A percentile compares a stretch with the other conserved stretches of the same genome.
phyloP scores from a whole-genome alignment of 2,329 filamentous ascomycete species.

The Beauveria caledonica region DNA sequence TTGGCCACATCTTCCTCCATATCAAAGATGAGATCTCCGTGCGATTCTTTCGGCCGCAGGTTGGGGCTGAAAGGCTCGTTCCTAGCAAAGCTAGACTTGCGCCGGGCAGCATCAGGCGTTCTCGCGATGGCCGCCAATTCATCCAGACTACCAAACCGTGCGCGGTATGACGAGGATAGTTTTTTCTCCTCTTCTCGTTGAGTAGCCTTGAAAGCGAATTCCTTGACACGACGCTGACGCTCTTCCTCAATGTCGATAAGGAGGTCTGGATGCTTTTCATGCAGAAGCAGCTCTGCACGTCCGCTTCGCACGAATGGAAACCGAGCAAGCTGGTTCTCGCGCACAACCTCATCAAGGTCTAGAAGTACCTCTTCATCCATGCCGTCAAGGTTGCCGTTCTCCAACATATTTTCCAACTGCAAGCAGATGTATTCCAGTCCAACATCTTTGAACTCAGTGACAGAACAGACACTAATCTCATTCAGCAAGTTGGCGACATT shows the following conservation, averaged over 20 bases:
- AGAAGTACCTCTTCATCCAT: slow-evolving; percentile 75
- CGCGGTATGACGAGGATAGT: slow-evolving; percentile 50
- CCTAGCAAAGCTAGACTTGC: slow-evolving; percentile 35
- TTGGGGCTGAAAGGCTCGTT: slow-evolving; percentile 58
- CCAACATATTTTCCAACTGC: slow-evolving; percentile 84
- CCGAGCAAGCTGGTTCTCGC: slow-evolving; percentile 70
- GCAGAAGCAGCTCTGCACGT: slow-evolving; percentile 56
- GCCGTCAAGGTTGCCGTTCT: slow-evolving; percentile 79
- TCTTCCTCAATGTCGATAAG: slow-evolving; percentile 61
- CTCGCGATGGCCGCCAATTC: slow-evolving; percentile 40
- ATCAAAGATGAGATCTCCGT: slow-evolving; percentile 77
- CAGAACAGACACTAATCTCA: slow-evolving; percentile 73
- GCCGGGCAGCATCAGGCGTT: slow-evolving; percentile 36
- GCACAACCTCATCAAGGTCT: slow-evolving; percentile 73
- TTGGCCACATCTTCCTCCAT: slow-evolving; percentile 64
- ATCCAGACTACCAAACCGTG: slow-evolving; percentile 56
- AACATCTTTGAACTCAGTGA: slow-evolving; percentile 79
- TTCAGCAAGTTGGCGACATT: slow-evolving; percentile 84
- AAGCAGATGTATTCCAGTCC: slow-evolving; percentile 86
- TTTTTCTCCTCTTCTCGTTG: slow-evolving; percentile 59
- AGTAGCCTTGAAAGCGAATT: slow-evolving; percentile 60
- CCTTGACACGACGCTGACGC: slow-evolving; percentile 60
- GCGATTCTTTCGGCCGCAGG: slow-evolving; percentile 59
- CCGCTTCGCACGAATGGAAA: slow-evolving; percentile 72
- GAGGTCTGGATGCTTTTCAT: slow-evolving; percentile 56